phyloP scores from a whole-genome alignment of 2,329 filamentous ascomycete species.

The Penicillium sp. region DNA sequence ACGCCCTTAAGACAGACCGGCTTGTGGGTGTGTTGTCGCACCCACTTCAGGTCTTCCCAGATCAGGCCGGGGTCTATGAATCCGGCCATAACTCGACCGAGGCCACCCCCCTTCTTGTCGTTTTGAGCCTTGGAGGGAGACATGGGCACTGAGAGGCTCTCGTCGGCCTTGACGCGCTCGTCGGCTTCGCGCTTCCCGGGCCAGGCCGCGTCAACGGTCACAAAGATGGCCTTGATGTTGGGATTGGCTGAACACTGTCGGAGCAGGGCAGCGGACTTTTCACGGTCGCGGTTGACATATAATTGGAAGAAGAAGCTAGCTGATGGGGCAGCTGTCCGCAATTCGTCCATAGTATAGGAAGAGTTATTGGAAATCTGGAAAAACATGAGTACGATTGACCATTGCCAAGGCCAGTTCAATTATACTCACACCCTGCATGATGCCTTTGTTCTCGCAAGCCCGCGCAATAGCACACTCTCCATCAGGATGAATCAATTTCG shows the following conservation, averaged over 20 bases:
- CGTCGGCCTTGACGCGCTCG: conserved; percentile 52
- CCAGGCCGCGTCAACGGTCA: conserved; percentile 58
- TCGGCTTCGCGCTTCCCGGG: conserved; percentile 57
- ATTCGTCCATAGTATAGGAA: conserved; percentile 57
- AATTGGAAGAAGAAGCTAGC: conserved; percentile 55
- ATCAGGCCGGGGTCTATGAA: conserved; percentile 54
- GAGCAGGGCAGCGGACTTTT: conserved; percentile 50
- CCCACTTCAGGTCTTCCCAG: conserved; percentile 57
- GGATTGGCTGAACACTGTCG: conserved; percentile 42
- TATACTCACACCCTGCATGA: conserved; percentile 54
- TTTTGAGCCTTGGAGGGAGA: conserved; percentile 46
- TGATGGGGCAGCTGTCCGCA: conserved; percentile 45
- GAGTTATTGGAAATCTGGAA: conserved; percentile 58
- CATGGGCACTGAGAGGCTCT: conserved; percentile 43
- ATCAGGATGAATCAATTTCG: conserved; percentile 60
- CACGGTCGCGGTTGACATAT: conserved; percentile 54
- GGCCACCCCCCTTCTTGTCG: conserved; percentile 54
- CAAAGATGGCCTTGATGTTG: conserved; percentile 47
- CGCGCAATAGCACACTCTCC: conserved; percentile 61
- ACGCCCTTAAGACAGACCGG: conserved; percentile 59
- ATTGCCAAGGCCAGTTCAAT: not conserved
- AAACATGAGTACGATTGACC: not conserved
- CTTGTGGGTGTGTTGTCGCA: conserved; percentile 47
- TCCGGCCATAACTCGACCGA: conserved; percentile 53
- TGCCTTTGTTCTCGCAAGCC: conserved; percentile 51